Percentiles rank a stretch among this genome's conserved stretches.
Conservation (phyloP, 2,329 filamentous ascomycete species). For the Septoria petroselini region DNA sequence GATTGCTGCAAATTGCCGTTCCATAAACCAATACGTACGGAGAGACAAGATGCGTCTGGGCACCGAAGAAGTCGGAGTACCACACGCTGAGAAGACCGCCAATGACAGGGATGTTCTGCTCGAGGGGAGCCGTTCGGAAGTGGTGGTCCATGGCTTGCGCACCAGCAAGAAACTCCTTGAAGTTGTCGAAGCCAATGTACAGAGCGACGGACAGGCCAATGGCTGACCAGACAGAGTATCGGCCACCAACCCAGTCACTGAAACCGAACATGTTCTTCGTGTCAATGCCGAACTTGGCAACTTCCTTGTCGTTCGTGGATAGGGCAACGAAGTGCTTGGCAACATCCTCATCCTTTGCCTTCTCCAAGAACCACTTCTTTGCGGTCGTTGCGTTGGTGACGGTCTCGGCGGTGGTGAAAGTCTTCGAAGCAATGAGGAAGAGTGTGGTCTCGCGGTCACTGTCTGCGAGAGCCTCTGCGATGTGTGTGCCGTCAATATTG, state of each 20-base stretch:
- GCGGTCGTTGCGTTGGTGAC: conserved; percentile 95
- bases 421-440: conserved; percentile 98
- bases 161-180: conserved; percentile 90
- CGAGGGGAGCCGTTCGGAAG: conserved; percentile 85
- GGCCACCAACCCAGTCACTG: conserved; percentile 95
- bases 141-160: conserved; percentile 98
- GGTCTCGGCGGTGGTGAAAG: conserved; percentile 97
- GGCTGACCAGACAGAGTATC: conserved; percentile 98
- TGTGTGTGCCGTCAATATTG: conserved; percentile 98
- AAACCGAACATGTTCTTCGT: conserved; percentile 99
- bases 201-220: conserved; percentile 92
- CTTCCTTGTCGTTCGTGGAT: conserved; percentile 91
- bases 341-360: conserved; percentile 67
- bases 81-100: conserved; percentile 93
- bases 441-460: conserved; percentile 98
- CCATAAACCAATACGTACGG: conserved; percentile 60
- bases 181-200: conserved; percentile 97
- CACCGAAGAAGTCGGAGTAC: conserved; percentile 99
- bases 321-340: conserved; percentile 98
- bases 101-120: conserved; percentile 91
- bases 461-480: conserved; percentile 82
- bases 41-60: conserved; percentile 94
- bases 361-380: conserved; percentile 93
- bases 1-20: neutral
- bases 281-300: conserved; percentile 98